Conservation (phyloP, 805 yeast genomes). For the Kazachstania bromeliacearum region DNA sequence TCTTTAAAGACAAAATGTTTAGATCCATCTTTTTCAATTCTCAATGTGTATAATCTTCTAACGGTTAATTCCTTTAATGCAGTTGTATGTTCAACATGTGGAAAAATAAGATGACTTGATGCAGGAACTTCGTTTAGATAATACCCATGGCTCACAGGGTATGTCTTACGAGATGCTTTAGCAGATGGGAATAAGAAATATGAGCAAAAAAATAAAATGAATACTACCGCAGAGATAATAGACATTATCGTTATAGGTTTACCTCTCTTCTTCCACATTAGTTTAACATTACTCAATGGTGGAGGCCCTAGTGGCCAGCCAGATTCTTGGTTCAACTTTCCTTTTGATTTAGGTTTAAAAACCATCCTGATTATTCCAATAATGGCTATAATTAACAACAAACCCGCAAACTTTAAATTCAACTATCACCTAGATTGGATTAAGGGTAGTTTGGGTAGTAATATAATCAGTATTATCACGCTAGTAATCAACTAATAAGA, state of each 20-base stretch:
- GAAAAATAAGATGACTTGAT: conserved; percentile 49
- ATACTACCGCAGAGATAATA: conserved; percentile 3
- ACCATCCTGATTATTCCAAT: conserved; percentile 19
- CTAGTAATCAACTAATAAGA: no score
- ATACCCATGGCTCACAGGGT: conserved; percentile 35
- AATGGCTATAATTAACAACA: conserved; percentile 15
- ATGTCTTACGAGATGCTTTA: conserved; percentile 5
- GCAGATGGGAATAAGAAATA: conserved; percentile 8
- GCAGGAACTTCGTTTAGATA: conserved; percentile 40
- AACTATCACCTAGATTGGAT: no score
- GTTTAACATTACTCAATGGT: conserved; percentile 5
- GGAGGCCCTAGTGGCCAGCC: conserved; percentile 11
- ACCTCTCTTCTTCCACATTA: background rate
- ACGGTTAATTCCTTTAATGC: conserved; percentile 48
- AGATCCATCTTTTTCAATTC: conserved; percentile 38
- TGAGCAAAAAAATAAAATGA: conserved; percentile 14
- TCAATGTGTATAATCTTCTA: conserved; percentile 40
- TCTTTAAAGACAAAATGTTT: conserved; percentile 30
- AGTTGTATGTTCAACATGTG: conserved; percentile 66
- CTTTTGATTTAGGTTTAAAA: conserved; percentile 23
- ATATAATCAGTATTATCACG: no score
- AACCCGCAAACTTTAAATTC: background rate
- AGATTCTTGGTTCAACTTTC: conserved; percentile 5
- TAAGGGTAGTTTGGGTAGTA: no score
- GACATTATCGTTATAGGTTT: no score